A percentile compares a stretch with the other conserved stretches of the same genome.
Conservation (phyloP, 2,329 filamentous ascomycete genomes). For the Diplodia sapinea region DNA sequence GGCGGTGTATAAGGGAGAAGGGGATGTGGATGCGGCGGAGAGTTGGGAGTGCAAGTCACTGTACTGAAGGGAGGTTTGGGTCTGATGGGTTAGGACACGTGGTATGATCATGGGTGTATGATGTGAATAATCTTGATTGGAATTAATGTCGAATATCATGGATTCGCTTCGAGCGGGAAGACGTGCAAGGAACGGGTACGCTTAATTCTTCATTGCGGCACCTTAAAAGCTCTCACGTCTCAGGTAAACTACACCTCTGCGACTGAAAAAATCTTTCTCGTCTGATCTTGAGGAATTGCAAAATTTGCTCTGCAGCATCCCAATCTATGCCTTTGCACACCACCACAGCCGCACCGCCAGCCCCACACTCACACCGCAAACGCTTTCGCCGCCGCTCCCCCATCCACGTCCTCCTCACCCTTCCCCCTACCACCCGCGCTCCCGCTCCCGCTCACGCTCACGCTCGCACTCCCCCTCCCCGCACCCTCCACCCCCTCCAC, state of each 20-base stretch:
- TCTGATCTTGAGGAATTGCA: no score
- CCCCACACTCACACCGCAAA: neutral
- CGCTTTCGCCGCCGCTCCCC: neutral
- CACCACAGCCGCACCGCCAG: no score
- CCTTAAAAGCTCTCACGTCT: no score
- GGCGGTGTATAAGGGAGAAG: slow-evolving; percentile 39
- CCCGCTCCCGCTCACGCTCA: slow-evolving; percentile 1
- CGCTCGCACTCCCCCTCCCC: slow-evolving; percentile 1
- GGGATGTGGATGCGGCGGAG: slow-evolving; percentile 39
- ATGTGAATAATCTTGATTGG: neutral
- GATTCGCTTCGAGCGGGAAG: no score
- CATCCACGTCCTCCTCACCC: slow-evolving; percentile 2
- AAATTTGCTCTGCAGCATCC: no score
- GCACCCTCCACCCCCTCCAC: neutral
- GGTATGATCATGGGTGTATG: neutral
- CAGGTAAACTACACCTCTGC: no score
- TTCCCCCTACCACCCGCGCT: neutral
- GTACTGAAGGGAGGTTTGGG: slow-evolving; percentile 7
- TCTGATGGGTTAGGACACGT: neutral
- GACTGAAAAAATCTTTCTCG: no score
- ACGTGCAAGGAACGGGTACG: no score
- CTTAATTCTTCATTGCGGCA: no score
- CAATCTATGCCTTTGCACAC: no score
- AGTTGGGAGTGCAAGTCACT: slow-evolving; percentile 40
- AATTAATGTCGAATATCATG: neutral